Evolutionary conservation across 192 early-diverging fungal species (phyloP), one percentile per base, ranked within the genome.

Genomic region (Gryganskiella cystojenkinii): DNA sequence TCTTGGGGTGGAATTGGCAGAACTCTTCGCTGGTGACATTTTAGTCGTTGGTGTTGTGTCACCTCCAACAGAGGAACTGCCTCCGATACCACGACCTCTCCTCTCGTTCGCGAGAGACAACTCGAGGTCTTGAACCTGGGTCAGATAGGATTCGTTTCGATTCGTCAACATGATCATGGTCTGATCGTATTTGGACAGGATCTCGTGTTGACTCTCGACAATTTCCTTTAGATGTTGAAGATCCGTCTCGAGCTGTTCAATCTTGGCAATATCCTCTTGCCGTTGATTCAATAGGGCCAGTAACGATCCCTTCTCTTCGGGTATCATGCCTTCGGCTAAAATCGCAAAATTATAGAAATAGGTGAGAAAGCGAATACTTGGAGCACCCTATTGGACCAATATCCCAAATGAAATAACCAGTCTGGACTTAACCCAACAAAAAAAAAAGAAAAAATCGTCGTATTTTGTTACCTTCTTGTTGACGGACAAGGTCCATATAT

Each of bases 241-340:
- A 15, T 71, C 52, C 1, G 45, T 28, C 3, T 46, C 35, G 2
- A 50, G 67, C 1, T 28, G 44, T 11, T 59, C 28, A 13, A 70
- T 53, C 20, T 33, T 61, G 3, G 49, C 30, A 44, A 54, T 47
- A 4, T 53, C 52, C 10, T 56, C 33, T 15, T 46, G 44, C 7
- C 17, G 1, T 43, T 71, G 69, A 2, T 56, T 20, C 19, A 62
- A 42, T 22, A 61, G 24, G 3, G 35, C 53, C 53, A 54, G 27
- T 6, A 61, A 19, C 3, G 35, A 4, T 8, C 33, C 52, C 3
- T 58, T 53, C 7, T 52, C 58, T 28, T 71, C 53, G 8, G 43
- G 22, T 14, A 71, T n/a, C 53, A 47, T 62, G 28, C 60, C 60
- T 7, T 53, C 49, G 24, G n/a, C 69, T 71, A 54, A 11, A 34